Evolutionary conservation across 2,329 filamentous ascomycete species (phyloP), one percentile per base, ranked within the genome.

Genomic region (Exserohilum turcica): DNA sequence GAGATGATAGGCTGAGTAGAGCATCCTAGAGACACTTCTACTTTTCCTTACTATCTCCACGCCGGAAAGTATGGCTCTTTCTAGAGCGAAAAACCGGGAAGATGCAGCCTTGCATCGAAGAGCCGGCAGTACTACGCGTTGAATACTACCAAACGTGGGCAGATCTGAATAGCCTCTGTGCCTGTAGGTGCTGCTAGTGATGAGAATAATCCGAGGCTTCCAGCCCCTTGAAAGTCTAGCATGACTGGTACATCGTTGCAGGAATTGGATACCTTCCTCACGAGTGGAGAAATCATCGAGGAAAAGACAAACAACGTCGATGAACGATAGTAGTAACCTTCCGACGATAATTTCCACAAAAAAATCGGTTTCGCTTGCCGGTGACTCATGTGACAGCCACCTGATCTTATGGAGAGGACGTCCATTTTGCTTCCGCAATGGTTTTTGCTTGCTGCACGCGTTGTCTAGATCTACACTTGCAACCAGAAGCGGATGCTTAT

Each of bases 271-370:
- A 1, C 42, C 48, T 19, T 55, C 21, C 29, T 60, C 13, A 32
- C 13, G 21, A 33, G 15, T 55, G 32, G 43, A 24, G 32, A 61
- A 61, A 42, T 61, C 19, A 21, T 61, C 48, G n/a, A 60, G 37
- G 29, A 61, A 61, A 15, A 61, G 15, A 42, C 39, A 61, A 19
- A 61, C 6, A n/a, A 61, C 38, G 21, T 61, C 13, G n/a, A 48
- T 19, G 28, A 61, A 61, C 9, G 43, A 24, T 15, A 60, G 44
- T 10, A 61, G 37, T 27, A 61, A 47, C 28, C 13, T 50, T 6
- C 56, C 18, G 8, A 61, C 24, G 5, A 54, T 40, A 10, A 21
- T 55, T 31, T 59, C 31, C 7, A 60, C 31, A 9, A 58, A 36
- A 2, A 9, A 52, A 9, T 53, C 7, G 5, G 39, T 43, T 35